A percentile compares a stretch with the other conserved stretches of the same genome.
Conservation (phyloP, 176 grass and related monocot genomes). For the Oryza meyeriana region DNA sequence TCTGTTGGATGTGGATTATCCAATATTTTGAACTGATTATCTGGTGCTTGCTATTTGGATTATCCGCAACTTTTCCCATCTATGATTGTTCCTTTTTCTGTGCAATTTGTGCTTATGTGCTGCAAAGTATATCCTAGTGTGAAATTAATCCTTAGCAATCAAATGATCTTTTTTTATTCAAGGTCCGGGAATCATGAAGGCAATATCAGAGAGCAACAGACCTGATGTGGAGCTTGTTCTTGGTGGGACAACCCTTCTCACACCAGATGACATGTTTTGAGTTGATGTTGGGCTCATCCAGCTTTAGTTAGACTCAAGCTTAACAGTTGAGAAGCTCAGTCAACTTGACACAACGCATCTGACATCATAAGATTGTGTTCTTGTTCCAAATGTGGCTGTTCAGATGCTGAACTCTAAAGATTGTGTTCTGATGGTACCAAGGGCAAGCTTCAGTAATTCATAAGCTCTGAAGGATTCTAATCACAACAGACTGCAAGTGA, state of each 20-base stretch:
- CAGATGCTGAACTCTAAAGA: neutral
- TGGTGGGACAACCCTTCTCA: conserved; percentile 86
- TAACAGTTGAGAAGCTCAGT: neutral
- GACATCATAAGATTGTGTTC: neutral
- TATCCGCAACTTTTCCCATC: neutral
- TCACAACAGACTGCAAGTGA: neutral
- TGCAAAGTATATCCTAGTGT: neutral
- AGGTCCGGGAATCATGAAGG: conserved; percentile 88
- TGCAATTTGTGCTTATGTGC: neutral
- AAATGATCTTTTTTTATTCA: conserved; percentile 29
- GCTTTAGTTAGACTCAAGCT: conserved; percentile 8
- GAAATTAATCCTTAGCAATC: neutral
- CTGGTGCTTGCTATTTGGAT: neutral
- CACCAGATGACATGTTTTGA: conserved; percentile 92
- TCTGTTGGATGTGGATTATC: no score
- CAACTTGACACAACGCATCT: neutral
- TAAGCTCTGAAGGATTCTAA: neutral
- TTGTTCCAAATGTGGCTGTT: neutral
- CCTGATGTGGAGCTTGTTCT: conserved; percentile 80
- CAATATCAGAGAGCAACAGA: conserved; percentile 68
- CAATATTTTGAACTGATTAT: neutral
- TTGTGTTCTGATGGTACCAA: neutral
- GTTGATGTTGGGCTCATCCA: conserved; percentile 64
- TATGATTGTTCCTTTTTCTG: neutral
- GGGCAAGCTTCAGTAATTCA: neutral